Percentiles rank a stretch among this genome's conserved stretches.
phyloP scores from a whole-genome alignment of 805 yeast species.

The Wickerhamiella sorbophila region DNA sequence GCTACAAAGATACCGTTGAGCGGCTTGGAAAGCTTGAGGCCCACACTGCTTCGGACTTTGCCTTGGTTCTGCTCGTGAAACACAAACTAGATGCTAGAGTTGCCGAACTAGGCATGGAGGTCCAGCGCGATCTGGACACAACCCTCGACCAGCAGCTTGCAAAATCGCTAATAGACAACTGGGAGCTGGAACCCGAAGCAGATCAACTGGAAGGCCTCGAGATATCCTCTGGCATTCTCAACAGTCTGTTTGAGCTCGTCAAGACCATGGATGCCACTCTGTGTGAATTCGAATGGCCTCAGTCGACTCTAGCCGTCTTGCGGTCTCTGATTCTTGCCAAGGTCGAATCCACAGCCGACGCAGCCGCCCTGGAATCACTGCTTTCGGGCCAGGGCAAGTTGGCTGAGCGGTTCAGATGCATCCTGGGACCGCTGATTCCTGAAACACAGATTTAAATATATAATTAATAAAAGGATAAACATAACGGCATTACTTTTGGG shows the following conservation, averaged over 20 bases:
- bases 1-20: not conserved
- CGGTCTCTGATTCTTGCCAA: conserved; percentile 3
- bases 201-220: not conserved
- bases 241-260: conserved; percentile 5
- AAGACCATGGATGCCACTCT: conserved; percentile 5
- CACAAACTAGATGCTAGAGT: not conserved
- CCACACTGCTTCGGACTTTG: not conserved
- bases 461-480: too few species aligned
- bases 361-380: too few species aligned
- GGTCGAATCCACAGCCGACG: not conserved
- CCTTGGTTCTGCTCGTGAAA: not conserved
- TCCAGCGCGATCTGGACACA: not conserved
- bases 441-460: not conserved
- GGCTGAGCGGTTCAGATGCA: not conserved
- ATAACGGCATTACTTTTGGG: not conserved
- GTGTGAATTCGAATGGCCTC: conserved; percentile 6
- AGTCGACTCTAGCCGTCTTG: conserved; percentile 2
- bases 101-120: not conserved
- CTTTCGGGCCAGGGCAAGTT: not conserved
- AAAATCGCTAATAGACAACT: not conserved
- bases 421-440: not conserved
- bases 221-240: not conserved
- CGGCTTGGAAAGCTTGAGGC: not conserved
- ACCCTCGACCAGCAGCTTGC: conserved; percentile 5
- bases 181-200: not conserved